Percentiles rank a stretch among this genome's conserved stretches.
These are phyloP conservation scores for Cystobasidium onofrii DNA, from an alignment of 768 basidiomycete genomes.

Conservation along the genomic window DNA sequence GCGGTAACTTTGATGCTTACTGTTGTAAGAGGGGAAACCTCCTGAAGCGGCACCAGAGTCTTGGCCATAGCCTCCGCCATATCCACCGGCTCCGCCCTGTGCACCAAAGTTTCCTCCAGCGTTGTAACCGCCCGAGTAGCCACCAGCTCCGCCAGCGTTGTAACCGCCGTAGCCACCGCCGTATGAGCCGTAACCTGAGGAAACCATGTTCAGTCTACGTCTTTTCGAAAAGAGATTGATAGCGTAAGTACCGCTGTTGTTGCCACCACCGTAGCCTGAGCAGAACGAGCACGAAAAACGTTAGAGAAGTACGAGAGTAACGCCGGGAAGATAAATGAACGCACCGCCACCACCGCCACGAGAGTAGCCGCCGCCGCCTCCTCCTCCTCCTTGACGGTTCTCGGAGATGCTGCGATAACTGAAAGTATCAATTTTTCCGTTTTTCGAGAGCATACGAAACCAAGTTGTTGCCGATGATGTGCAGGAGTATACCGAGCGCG, in stretches of 20 bases:
- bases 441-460: neutral
- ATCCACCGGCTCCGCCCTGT: neutral
- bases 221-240: too few species aligned
- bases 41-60: constrained; percentile 12
- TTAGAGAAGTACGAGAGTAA: too few species aligned
- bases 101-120: neutral
- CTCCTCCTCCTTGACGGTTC: constrained; percentile 11
- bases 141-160: neutral
- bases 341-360: neutral
- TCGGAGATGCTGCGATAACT: constrained; percentile 21
- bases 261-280: constrained; percentile 12
- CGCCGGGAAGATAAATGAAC: too few species aligned
- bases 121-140: neutral
- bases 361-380: constrained; percentile 15
- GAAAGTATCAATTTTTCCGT: neutral
- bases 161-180: neutral
- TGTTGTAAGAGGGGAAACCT: constrained; percentile 3
- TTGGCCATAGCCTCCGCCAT: constrained; percentile 17
- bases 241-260: neutral
- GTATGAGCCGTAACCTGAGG: constrained; percentile 8
- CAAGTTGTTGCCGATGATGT: neutral
- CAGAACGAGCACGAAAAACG: neutral
- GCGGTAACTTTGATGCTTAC: neutral
- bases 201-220: too few species aligned
- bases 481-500: neutral